Evolutionary conservation across 148 eudicot genomes (phyloP).

Genomic region (Chenopodium album): DNA sequence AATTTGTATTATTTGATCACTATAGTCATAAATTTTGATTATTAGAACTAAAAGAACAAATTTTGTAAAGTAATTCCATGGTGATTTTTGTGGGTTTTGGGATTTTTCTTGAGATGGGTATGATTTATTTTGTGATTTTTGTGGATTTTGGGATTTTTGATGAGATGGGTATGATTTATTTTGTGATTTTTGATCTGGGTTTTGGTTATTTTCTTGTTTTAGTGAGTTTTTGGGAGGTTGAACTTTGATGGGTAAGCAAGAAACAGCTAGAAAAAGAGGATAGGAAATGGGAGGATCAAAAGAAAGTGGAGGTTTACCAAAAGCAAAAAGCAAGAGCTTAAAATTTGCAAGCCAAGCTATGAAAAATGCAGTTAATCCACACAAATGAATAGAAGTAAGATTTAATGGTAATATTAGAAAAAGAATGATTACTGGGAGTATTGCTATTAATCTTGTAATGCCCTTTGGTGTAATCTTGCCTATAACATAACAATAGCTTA

Average conservation of each 20-base stretch:
- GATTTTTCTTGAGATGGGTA: conserved; percentile 19
- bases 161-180: conserved; percentile 5
- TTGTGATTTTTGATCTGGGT: conserved; percentile 5
- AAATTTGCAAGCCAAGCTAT: conserved; percentile 54
- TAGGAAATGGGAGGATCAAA: conserved; percentile 30
- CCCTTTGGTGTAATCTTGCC: conserved; percentile 35
- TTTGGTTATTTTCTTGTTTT: neutral
- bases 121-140: neutral
- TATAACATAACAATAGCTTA: conserved; percentile 34
- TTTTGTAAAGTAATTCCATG: conserved; percentile 40
- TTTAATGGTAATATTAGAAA: conserved; percentile 40
- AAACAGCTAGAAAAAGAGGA: conserved; percentile 32
- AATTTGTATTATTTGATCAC: conserved; percentile 17
- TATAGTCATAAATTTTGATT: conserved; percentile 26
- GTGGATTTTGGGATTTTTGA: conserved; percentile 8
- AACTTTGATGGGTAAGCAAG: conserved; percentile 49
- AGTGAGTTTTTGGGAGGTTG: neutral
- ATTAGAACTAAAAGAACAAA: conserved; percentile 25
- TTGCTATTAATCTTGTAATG: conserved; percentile 26
- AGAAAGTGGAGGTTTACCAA: conserved; percentile 41
- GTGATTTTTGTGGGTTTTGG: conserved; percentile 10
- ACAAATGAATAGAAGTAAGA: conserved; percentile 39
- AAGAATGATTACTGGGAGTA: conserved; percentile 33
- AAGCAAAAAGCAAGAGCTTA: conserved; percentile 49
- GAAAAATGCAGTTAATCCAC: conserved; percentile 45